Evolutionary conservation across 129 eudicot genomes (phyloP), one percentile per base, ranked within the genome.

Genomic region (Artemisia tridentata): DNA sequence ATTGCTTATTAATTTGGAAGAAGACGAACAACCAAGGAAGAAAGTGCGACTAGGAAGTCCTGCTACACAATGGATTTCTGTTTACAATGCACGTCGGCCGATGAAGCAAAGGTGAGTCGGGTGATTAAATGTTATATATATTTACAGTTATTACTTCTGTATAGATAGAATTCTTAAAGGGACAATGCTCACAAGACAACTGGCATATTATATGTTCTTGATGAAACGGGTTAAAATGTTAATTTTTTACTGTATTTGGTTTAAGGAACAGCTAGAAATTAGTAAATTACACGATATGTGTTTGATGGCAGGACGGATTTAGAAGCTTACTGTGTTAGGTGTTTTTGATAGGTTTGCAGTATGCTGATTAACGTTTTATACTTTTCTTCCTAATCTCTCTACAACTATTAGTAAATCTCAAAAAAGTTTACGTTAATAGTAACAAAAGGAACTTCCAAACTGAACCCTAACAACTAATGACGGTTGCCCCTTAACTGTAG

Each of bases 41-140:
- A 95, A 95, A 90, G 84, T 95, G 72, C 84, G 99, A 46, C 63
- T 90, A 71, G 99, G 99, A 68, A 95, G 88, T 78, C 99, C 99
- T 63, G 99, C 99, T 60, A 95, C 91, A 57, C 99, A 95, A 67
- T 95, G 99, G 99, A 86, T 95, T 78, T 95, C 99, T 68, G 99
- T 95, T 50, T 95, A 95, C 79, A 95, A 95, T 84, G 99, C 97
- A n/a, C 96, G 97, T 3, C 88, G 96, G 10, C 97, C 99, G 0
- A 95, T 95, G 99, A 95, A 95, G 82, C 99, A 95, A 69, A 88
- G 99, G 99, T 89, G 76, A 38, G 66, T 72, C 57, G 5, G 17
- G 34, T 58, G 11, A 56, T 55, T 68, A 59, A 52, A 75, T 21
- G 43, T 56, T 16, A 14, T 9, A 72, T 59, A 27, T 46, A 21